A percentile compares a stretch with the other conserved stretches of the same genome.
Conservation (phyloP, 1,139 yeast species). For the Candida anutae region DNA sequence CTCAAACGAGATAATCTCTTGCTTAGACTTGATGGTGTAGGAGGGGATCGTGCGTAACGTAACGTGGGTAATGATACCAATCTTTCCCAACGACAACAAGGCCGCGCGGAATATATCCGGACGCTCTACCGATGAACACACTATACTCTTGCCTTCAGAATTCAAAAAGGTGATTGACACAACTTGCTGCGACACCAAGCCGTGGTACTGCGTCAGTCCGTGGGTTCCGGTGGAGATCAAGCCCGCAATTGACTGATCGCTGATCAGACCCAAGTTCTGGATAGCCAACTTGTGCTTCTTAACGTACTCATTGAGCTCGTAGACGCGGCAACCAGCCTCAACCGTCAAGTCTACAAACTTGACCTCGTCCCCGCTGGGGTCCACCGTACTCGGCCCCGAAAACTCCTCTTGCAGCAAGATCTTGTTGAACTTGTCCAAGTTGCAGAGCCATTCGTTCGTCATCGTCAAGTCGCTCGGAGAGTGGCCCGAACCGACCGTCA, state of each 20-base stretch:
- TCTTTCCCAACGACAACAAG: slow-evolving; percentile 77
- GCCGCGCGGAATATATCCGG: slow-evolving; percentile 80
- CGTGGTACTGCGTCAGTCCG: slow-evolving; percentile 91
- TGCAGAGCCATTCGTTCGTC: slow-evolving; percentile 84
- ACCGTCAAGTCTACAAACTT: slow-evolving; percentile 84
- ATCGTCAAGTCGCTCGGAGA: slow-evolving; percentile 90
- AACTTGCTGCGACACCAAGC: slow-evolving; percentile 80
- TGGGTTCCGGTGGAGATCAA: slow-evolving; percentile 94
- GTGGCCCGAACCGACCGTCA: slow-evolving; percentile 91
- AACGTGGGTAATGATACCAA: slow-evolving; percentile 85
- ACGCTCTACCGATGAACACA: slow-evolving; percentile 62
- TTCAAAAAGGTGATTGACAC: slow-evolving; percentile 69
- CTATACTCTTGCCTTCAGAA: slow-evolving; percentile 63
- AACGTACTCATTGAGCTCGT: slow-evolving; percentile 63
- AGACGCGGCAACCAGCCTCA: slow-evolving; percentile 86
- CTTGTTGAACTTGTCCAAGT: slow-evolving; percentile 64
- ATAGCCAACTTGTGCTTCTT: slow-evolving; percentile 63
- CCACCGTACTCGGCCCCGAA: slow-evolving; percentile 29
- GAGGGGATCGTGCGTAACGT: slow-evolving; percentile 80
- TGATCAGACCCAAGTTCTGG: slow-evolving; percentile 88
- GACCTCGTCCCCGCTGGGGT: slow-evolving; percentile 30
- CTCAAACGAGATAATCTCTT: slow-evolving; percentile 74
- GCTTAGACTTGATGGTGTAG: slow-evolving; percentile 72
- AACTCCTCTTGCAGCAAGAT: slow-evolving; percentile 38
- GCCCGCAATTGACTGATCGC: slow-evolving; percentile 92